Percentiles rank a stretch among this genome's conserved stretches.
These are phyloP conservation scores for Epichloe uncinata DNA, from an alignment of 2,329 filamentous ascomycete species.

Conservation along the genomic window DNA sequence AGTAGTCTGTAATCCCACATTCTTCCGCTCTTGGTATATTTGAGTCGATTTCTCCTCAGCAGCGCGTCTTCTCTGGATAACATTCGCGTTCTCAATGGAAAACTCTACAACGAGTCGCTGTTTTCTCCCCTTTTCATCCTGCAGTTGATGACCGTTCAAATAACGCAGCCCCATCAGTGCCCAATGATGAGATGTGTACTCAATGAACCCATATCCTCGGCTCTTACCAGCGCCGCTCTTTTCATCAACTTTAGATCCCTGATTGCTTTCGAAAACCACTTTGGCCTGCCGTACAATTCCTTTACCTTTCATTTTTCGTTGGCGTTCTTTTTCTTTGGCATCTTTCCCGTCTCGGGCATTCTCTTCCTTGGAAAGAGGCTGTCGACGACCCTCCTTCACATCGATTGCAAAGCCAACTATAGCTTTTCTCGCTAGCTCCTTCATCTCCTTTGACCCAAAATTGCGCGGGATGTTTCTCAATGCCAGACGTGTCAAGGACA, in stretches of 20 bases:
- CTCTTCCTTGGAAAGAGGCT: constrained; percentile 82
- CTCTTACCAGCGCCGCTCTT: constrained; percentile 66
- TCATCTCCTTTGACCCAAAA: constrained; percentile 75
- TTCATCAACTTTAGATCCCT: constrained; percentile 75
- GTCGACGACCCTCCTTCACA: constrained; percentile 62
- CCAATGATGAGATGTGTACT: constrained; percentile 87
- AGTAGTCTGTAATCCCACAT: constrained; percentile 11
- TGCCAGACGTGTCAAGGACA: constrained; percentile 81
- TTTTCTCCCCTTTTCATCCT: constrained; percentile 57
- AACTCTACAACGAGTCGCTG: constrained; percentile 92
- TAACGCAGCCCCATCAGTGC: constrained; percentile 90
- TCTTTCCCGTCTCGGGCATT: constrained; percentile 64
- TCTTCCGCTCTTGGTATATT: constrained; percentile 19
- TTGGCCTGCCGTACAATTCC: constrained; percentile 86
- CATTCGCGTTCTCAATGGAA: constrained; percentile 94
- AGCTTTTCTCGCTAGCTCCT: constrained; percentile 81
- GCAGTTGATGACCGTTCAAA: constrained; percentile 64
- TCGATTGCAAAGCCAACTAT: constrained; percentile 89
- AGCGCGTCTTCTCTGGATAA: constrained; percentile 58
- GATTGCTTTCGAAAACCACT: constrained; percentile 78
- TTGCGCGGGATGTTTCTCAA: constrained; percentile 81
- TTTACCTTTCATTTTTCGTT: constrained; percentile 70
- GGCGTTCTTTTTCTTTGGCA: constrained; percentile 63
- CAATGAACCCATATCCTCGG: constrained; percentile 92
- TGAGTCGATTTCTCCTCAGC: constrained; percentile 23